A percentile compares a stretch with the other conserved stretches of the same genome.
These are phyloP conservation scores for Ogataea minuta DNA, from an alignment of 805 yeast species.

Conservation along the genomic window DNA sequence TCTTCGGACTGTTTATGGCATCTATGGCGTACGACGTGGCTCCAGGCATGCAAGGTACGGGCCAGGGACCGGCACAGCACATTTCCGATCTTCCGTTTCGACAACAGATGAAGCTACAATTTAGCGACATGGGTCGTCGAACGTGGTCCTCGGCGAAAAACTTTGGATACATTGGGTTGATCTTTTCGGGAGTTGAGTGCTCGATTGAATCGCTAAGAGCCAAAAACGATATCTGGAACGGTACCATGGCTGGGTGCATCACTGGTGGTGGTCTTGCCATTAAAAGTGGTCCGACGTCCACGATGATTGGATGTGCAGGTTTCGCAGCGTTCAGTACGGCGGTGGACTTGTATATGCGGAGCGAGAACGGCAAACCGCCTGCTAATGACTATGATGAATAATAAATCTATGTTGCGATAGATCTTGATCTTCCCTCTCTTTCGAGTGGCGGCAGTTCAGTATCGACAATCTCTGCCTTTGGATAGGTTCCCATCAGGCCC, in stretches of 20 bases:
- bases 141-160: slow-evolving; percentile 89
- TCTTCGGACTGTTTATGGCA: slow-evolving; percentile 94
- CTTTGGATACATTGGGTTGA: slow-evolving; percentile 89
- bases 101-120: slow-evolving; percentile 90
- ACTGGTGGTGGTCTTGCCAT: slow-evolving; percentile 96
- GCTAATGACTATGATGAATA: slow-evolving; percentile 74
- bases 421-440: slow-evolving; percentile 57
- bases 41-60: slow-evolving; percentile 54
- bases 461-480: slow-evolving; percentile 52
- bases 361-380: slow-evolving; percentile 84
- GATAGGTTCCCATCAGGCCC: slow-evolving; percentile 92
- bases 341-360: slow-evolving; percentile 79
- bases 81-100: slow-evolving; percentile 84
- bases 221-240: slow-evolving; percentile 88
- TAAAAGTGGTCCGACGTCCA: slow-evolving; percentile 92
- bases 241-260: slow-evolving; percentile 89
- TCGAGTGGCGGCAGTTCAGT: slow-evolving; percentile 71
- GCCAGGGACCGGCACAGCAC: slow-evolving; percentile 42
- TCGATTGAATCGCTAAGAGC: slow-evolving; percentile 82
- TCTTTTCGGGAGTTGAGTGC: slow-evolving; percentile 92
- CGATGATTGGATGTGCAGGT: slow-evolving; percentile 91
- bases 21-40: slow-evolving; percentile 84
- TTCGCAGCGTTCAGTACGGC: slow-evolving; percentile 95
- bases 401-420: slow-evolving; percentile 11
- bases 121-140: slow-evolving; percentile 87